Base-by-base conservation (phyloP, 306 rosid species). In the Quercus suber region DNA sequence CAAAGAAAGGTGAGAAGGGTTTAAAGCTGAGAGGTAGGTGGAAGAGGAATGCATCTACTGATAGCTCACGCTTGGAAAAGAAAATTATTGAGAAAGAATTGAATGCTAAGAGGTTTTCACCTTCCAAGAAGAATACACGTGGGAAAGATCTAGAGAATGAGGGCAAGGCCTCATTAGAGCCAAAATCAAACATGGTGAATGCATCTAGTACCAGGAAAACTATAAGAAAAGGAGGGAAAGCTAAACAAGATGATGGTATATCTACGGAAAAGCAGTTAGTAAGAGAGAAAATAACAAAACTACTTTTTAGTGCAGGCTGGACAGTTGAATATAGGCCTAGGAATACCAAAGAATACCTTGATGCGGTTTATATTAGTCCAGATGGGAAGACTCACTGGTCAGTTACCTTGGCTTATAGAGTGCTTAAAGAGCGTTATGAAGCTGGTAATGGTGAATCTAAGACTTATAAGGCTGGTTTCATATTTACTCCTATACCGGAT, bases 301-400 rank as follows among this genome's bases (percentile, higher is more conserved):
- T 82, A 37, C 89, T 95, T 73, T 53, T 81, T 59, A 81, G 82
- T 81, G 99, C 98, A 19, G 99, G 99, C 80, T 95, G 98, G 99
- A 90, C 84, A 7, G 89, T 95, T 73, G 88, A 95, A 52, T 85
- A 71, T 75, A 91, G 99, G 86, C 94, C 90, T 35, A 90, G 99
- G 82, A 59, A 43, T 76, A 86, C 85, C 63, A 86, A 30, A 85
- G 70, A 37, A 9, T 95, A 95, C 84, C 12, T 27, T 3, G 99
- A 95, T 83, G 90, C 98, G 9, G 99, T 95, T 75, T 95, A 93
- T 83, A 93, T 95, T 79, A 84, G 90, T 84, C 91, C 86, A 56
- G 92, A 83, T 23, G 89, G 93, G 64, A 84, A 56, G 67, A 95
- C 98, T 79, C 99, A 95, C 84, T 95, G 98, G 99, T 91, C 99